Base-by-base conservation (phyloP, 768 basidiomycete species). In the Auriscalpium vulgare region DNA sequence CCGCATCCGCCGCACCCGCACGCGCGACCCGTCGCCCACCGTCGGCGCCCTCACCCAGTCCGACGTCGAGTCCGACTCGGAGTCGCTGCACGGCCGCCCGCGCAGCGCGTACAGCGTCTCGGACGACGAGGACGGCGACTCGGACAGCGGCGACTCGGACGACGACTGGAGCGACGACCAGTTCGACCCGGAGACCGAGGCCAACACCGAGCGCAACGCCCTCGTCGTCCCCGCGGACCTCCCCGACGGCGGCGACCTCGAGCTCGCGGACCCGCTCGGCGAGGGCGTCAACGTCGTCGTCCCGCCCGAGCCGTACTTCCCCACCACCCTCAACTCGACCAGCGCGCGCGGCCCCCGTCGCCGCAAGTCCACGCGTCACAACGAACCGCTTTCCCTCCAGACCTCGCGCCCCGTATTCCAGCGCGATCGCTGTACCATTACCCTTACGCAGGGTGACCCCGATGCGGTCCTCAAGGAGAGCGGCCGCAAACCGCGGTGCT, bases 211-310 rank as follows among this genome's bases (percentile, higher is more conserved):
- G 68, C 83, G 78, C 61, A 95, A 95, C 64, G 80, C 88, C 1
- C 74, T 85, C 36, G 72, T 84, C 34, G 71, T 76, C 21, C 67
- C 75, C 0, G 69, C 73, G 2, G 79, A 77, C 9, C 77, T 80
- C 10, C 63, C 56, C 2, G 87, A 87, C 53, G 74, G 71, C 16
- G 85, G 87, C 49, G 72, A 69, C 4, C 29, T 66, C 40, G 72
- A 78, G 43, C 66, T 78, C 54, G 81, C 85, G 0, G 93, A 95
- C 69, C 90, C 89, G 0, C 76, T 95, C 10, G 95, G 95, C 11
- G 94, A 97, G 70, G 95, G 92, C 55, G 88, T 91, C 17, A 94
- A 93, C 63, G 86, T 94, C 53, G 82, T 93, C 59, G 81, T 92
- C 1, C 88, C 91, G 1, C 85, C 82, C 4, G 87, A 91, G 60